Evolutionary conservation across 495 filamentous ascomycete genomes (phyloP).

Genomic region (Neurospora sp.): DNA sequence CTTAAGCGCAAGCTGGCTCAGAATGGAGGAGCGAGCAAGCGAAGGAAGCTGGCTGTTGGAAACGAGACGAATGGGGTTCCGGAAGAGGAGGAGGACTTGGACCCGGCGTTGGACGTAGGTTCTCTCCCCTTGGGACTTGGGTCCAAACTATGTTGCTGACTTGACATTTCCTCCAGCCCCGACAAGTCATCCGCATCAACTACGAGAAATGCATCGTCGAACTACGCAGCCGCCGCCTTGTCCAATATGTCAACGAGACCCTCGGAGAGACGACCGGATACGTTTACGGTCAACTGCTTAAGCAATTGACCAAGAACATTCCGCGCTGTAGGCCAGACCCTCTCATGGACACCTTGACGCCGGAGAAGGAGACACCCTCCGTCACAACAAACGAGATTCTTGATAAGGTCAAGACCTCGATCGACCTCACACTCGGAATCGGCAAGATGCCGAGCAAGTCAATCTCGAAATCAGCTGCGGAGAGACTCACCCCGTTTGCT

Average conservation of each 20-base stretch:
- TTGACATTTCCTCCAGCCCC: conserved; percentile 19
- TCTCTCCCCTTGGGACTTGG: background rate
- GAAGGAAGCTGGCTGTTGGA: conserved; percentile 34
- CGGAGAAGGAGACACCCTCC: conserved; percentile 21
- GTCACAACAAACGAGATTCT: conserved; percentile 41
- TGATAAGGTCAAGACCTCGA: conserved; percentile 24
- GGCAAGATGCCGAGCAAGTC: conserved; percentile 30
- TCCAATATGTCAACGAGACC: conserved; percentile 46
- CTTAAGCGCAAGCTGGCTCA: conserved; percentile 41
- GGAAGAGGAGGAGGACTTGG: conserved; percentile 29
- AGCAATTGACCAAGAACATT: conserved; percentile 55
- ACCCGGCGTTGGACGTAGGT: conserved; percentile 29
- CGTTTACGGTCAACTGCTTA: conserved; percentile 67
- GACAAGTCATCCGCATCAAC: conserved; percentile 69
- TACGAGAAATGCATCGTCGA: conserved; percentile 75
- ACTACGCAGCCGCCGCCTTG: conserved; percentile 68
- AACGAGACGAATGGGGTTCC: conserved; percentile 15
- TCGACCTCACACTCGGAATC: conserved; percentile 38
- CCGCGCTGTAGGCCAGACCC: conserved; percentile 52
- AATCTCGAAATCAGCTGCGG: conserved; percentile 30
- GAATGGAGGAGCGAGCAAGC: conserved; percentile 32
- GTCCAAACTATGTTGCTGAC: conserved; percentile 14
- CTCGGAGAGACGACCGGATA: conserved; percentile 55
- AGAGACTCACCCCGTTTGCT: conserved; percentile 27
- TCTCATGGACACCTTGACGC: conserved; percentile 42